These are phyloP conservation scores for Lipomyces orientalis DNA, from an alignment of 805 yeast genomes.

Conservation along the genomic window DNA sequence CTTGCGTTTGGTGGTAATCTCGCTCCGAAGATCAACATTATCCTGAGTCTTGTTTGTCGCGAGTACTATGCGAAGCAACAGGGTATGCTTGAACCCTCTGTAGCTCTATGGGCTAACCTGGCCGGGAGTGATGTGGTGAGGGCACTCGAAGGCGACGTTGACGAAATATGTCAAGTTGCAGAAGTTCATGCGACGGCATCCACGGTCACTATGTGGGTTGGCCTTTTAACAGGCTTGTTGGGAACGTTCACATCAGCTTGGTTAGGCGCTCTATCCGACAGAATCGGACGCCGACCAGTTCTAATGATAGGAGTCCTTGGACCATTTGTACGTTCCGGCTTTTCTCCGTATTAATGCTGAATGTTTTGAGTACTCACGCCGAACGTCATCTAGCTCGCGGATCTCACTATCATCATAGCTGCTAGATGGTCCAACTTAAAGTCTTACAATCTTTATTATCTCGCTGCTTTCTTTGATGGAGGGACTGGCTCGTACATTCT, in stretches of 20 bases:
- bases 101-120: neutral
- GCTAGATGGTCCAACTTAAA: slow-evolving; percentile 20
- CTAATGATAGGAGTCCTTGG: slow-evolving; percentile 22
- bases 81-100: neutral
- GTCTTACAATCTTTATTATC: slow-evolving; percentile 25
- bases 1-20: slow-evolving; percentile 31
- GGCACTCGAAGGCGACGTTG: slow-evolving; percentile 19
- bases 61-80: slow-evolving; percentile 24
- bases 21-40: slow-evolving; percentile 33
- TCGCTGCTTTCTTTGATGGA: slow-evolving; percentile 27
- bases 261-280: slow-evolving; percentile 24
- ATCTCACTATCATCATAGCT: slow-evolving; percentile 20
- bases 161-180: slow-evolving; percentile 28
- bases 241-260: slow-evolving; percentile 26
- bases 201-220: slow-evolving; percentile 27
- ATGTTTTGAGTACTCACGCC: neutral
- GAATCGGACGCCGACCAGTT: slow-evolving; percentile 23
- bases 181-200: slow-evolving; percentile 25
- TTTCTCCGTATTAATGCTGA: neutral
- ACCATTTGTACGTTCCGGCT: slow-evolving; percentile 20
- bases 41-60: slow-evolving; percentile 26
- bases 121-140: neutral
- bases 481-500: slow-evolving; percentile 26
- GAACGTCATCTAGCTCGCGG: slow-evolving; percentile 12
- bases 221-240: slow-evolving; percentile 24